Percentiles rank a stretch among this genome's conserved stretches.
These are phyloP conservation scores for Candida tropicalis DNA, from an alignment of 1,139 yeast genomes.

Conservation along the genomic window DNA sequence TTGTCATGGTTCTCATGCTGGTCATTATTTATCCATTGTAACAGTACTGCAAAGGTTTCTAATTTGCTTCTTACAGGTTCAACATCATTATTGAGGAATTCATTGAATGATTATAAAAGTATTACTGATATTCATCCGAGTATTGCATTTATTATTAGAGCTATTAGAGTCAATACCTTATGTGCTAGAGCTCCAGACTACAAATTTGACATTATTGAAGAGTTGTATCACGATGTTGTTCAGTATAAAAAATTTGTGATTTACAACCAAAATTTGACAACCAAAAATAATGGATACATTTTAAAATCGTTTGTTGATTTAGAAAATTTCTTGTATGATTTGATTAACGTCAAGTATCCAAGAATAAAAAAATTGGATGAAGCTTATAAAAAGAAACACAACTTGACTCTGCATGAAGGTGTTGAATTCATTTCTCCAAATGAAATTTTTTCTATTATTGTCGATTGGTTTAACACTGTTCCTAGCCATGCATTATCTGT, in stretches of 20 bases:
- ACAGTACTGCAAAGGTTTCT: conserved; percentile 37
- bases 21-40: conserved; percentile 37
- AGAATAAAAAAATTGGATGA: conserved; percentile 28
- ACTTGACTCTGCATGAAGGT: neutral
- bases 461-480: conserved; percentile 37
- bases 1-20: conserved; percentile 43
- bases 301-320: conserved; percentile 26
- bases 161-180: conserved; percentile 29
- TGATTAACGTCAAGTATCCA: conserved; percentile 32
- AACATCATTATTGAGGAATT: conserved; percentile 33
- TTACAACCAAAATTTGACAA: conserved; percentile 18
- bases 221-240: conserved; percentile 27
- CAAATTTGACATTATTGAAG: conserved; percentile 31
- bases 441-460: conserved; percentile 34
- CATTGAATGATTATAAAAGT: conserved; percentile 25
- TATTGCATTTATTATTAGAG: conserved; percentile 27
- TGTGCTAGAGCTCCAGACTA: conserved; percentile 38
- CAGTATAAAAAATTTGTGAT: conserved; percentile 25
- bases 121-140: conserved; percentile 29
- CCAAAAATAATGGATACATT: conserved; percentile 17
- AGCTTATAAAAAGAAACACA: conserved; percentile 19
- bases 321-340: conserved; percentile 31
- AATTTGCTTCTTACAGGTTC: conserved; percentile 40
- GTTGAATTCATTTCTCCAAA: conserved; percentile 5
- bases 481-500: conserved; percentile 38